phyloP scores from a whole-genome alignment of 768 basidiomycete species.

The Chlorophyllum brunneum region DNA sequence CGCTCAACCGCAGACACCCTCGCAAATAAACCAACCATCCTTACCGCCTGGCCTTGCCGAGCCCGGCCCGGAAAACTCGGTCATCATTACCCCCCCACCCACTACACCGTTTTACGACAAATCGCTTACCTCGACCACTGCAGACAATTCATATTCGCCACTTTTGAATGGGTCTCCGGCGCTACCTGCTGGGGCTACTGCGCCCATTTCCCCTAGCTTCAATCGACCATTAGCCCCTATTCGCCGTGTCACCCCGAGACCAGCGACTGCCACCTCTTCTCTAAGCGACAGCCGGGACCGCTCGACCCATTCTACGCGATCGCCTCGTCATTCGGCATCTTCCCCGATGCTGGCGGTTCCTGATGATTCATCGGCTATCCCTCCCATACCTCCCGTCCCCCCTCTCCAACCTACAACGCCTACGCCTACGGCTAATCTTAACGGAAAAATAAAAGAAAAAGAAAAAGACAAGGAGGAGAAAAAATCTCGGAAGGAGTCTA shows the following conservation, averaged over 20 bases:
- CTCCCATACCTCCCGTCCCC: slow-evolving; percentile 19
- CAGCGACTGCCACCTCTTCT: slow-evolving; percentile 1
- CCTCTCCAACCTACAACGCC: slow-evolving; percentile 21
- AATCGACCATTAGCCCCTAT: slow-evolving; percentile 21
- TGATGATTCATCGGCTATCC: slow-evolving; percentile 15
- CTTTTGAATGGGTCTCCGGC: neutral
- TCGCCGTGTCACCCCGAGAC: slow-evolving; percentile 26
- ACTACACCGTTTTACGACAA: slow-evolving; percentile 12
- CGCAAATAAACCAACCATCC: slow-evolving; percentile 19
- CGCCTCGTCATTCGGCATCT: slow-evolving; percentile 26
- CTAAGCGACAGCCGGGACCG: neutral
- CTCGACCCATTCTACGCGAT: slow-evolving; percentile 22
- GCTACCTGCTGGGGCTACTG: neutral
- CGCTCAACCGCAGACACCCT: slow-evolving; percentile 16
- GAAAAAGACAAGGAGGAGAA: slow-evolving; percentile 36
- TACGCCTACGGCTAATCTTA: slow-evolving; percentile 18
- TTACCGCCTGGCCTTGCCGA: slow-evolving; percentile 25
- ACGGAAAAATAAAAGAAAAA: slow-evolving; percentile 33
- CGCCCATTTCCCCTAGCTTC: neutral
- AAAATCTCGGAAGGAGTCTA: slow-evolving; percentile 38
- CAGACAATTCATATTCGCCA: neutral
- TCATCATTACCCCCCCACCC: slow-evolving; percentile 22
- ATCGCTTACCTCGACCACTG: neutral
- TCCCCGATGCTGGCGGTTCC: slow-evolving; percentile 22
- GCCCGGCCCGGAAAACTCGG: slow-evolving; percentile 22